Conservation (phyloP, 2,329 filamentous ascomycete species). For the Aspergillus ibericus region DNA sequence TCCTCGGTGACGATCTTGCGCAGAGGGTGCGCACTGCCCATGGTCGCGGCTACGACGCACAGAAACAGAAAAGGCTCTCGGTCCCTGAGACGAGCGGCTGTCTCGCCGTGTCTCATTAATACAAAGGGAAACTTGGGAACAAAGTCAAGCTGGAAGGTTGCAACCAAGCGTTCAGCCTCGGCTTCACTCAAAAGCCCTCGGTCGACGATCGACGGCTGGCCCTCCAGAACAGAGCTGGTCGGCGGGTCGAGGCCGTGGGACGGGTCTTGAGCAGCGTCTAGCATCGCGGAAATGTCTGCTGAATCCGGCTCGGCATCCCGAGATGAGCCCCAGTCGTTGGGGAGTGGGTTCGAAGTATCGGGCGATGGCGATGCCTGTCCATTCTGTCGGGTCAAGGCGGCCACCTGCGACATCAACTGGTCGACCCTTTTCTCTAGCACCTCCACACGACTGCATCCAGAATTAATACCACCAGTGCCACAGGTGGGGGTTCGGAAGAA, state of each 20-base stretch:
- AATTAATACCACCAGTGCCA: background rate
- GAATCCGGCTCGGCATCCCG: conserved; percentile 6
- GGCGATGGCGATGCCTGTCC: conserved; percentile 11
- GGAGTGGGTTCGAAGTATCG: background rate
- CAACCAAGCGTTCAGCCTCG: conserved; percentile 21
- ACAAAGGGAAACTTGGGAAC: conserved; percentile 24
- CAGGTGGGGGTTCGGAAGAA: background rate
- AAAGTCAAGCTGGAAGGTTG: conserved; percentile 15
- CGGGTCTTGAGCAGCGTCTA: conserved; percentile 20
- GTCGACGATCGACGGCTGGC: conserved; percentile 24
- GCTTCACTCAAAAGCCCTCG: conserved; percentile 22
- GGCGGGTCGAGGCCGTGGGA: conserved; percentile 20
- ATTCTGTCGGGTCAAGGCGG: conserved; percentile 17
- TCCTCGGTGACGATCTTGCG: conserved; percentile 20
- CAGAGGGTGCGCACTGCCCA: conserved; percentile 22
- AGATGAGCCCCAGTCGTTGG: conserved; percentile 5
- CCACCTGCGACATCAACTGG: conserved; percentile 21
- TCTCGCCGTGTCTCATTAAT: conserved; percentile 16
- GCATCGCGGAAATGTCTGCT: conserved; percentile 9
- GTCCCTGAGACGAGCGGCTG: conserved; percentile 10
- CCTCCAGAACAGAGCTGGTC: conserved; percentile 17
- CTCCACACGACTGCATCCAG: conserved; percentile 19
- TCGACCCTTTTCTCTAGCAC: conserved; percentile 23
- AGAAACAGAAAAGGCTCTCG: conserved; percentile 23
- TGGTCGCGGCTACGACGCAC: conserved; percentile 20